Base-by-base conservation (phyloP, 352 stramenopile species). In the Pythium dissotocum region DNA sequence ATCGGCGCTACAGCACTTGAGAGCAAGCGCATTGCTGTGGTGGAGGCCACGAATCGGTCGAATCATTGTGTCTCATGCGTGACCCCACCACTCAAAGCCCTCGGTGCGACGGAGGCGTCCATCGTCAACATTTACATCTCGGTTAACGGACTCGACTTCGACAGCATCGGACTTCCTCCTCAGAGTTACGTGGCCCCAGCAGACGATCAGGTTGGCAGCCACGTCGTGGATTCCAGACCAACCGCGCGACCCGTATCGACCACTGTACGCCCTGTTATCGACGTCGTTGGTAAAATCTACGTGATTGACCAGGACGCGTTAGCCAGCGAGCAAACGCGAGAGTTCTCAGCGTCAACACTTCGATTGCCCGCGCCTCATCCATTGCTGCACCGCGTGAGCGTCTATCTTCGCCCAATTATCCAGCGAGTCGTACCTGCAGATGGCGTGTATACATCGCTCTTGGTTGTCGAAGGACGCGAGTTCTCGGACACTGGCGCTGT, bases 391-490 rank as follows among this genome's bases (percentile, higher is more conserved):
- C 76, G 78, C 21, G 55, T 88, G 21, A 75, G 71, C 21, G 64
- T 92, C 2, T 89, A 87, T 30, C 65, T 78, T n/a, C 68, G 68
- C 7, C 84, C 82, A 2, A 76, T 79, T 32, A 77, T 90, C 51
- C 48, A 56, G 0, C 70, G 76, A 14, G 74, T 90, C 2, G 58
- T 72, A 2, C 79, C 82, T 0, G 82, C 77, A 1, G 80, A 92
- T 36, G 82, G 84, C 0, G 61, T 88, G 26, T 90, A 92, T 64
- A 92, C 84, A 0, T 89, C 80, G 6, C 72, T 70, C 10, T 24
- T 92, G 14, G 83, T 79, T 2, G 70, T 90, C 51, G 70, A 88
- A 28, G 84, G 84, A 1, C 64, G 62, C 2, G 74, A 84, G 21
- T 90, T 92, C 28, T 87, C 80, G 0, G 57, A 81, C 40, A 90